Conservation (phyloP, 371 early-diverging fungal species). For the Circinella minor region DNA sequence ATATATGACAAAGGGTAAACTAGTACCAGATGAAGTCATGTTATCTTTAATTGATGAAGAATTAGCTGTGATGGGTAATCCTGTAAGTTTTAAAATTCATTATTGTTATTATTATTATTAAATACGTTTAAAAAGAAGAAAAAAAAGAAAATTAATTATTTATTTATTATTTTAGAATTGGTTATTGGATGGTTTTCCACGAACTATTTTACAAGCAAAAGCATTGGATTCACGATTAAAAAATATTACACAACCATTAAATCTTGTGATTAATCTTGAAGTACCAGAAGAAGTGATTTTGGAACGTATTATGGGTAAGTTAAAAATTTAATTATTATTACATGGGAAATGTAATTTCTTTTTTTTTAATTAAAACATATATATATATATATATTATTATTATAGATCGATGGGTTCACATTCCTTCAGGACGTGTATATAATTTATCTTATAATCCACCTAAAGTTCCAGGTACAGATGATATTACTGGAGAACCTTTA, state of each 20-base stretch:
- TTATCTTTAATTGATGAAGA: slow-evolving; percentile 76
- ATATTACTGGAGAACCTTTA: slow-evolving; percentile 91
- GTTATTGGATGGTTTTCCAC: slow-evolving; percentile 97
- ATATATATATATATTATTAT: background rate
- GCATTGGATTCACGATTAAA: slow-evolving; percentile 73
- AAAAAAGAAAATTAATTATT: background rate
- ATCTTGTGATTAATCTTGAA: slow-evolving; percentile 86
- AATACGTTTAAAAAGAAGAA: background rate
- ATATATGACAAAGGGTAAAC: slow-evolving; percentile 57
- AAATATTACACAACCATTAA: slow-evolving; percentile 64
- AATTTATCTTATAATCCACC: slow-evolving; percentile 96
- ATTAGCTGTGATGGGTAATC: slow-evolving; percentile 51
- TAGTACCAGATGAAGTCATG: slow-evolving; percentile 85
- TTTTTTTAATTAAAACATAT: background rate
- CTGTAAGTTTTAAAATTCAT: slow-evolving; percentile 36
- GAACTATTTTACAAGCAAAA: slow-evolving; percentile 88
- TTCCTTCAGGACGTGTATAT: slow-evolving; percentile 92
- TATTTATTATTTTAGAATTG: slow-evolving; percentile 53
- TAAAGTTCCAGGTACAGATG: slow-evolving; percentile 80
- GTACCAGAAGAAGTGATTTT: slow-evolving; percentile 93
- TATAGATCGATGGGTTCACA: slow-evolving; percentile 92
- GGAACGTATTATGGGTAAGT: slow-evolving; percentile 81
- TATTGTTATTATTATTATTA: background rate
- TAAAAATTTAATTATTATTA: background rate
- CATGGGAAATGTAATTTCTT: background rate